phyloP scores from a whole-genome alignment of 331 rosid species.

The Cydonia oblonga region DNA sequence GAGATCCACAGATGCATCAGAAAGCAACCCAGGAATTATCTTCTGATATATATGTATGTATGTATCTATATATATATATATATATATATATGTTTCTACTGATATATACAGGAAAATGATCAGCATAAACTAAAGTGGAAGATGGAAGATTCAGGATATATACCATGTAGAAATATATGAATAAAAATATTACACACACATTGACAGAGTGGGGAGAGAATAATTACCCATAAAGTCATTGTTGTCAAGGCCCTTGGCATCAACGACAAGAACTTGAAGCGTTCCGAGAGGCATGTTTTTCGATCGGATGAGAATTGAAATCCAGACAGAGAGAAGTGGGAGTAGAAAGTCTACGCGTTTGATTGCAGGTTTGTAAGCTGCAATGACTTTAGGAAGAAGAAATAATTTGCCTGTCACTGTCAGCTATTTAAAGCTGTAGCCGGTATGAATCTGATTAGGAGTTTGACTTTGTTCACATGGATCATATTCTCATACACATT shows the following conservation, averaged over 20 bases:
- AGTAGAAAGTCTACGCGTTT: too few relatives aligned
- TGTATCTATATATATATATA: too few relatives aligned
- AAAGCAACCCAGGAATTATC: not conserved
- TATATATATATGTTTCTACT: not conserved
- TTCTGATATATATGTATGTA: too few relatives aligned
- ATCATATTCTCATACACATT: too few relatives aligned
- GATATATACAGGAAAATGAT: not conserved
- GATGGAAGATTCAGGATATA: not conserved
- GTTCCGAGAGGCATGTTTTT: conserved; percentile 42
- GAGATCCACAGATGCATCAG: not conserved
- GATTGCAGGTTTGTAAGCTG: too few relatives aligned
- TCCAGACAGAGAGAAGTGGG: not conserved
- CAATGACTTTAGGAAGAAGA: too few relatives aligned
- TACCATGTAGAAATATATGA: too few relatives aligned
- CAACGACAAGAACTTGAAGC: conserved; percentile 52
- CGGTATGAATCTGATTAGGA: too few relatives aligned
- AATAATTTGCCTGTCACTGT: too few relatives aligned
- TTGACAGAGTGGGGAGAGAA: not conserved
- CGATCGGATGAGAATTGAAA: not conserved
- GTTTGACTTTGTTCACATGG: too few relatives aligned
- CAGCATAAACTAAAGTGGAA: not conserved
- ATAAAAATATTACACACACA: not conserved
- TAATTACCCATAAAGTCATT: conserved; percentile 24
- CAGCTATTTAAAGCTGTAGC: too few relatives aligned
- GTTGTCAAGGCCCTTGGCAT: conserved; percentile 51